These are phyloP conservation scores for Adansonia grandidieri DNA, from an alignment of 441 rosid species.

Conservation along the genomic window DNA sequence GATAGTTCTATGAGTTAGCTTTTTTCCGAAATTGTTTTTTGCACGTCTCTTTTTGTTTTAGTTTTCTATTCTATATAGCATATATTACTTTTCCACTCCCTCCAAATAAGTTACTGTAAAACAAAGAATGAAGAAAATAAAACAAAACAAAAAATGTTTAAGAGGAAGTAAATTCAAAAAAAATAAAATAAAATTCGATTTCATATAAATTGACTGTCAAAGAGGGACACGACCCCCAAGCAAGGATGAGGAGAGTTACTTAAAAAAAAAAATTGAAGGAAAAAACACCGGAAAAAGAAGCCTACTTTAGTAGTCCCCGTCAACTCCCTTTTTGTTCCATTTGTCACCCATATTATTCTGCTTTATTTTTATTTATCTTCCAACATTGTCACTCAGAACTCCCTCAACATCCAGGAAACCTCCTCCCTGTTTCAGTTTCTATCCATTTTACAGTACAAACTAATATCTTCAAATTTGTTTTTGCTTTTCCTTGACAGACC, in stretches of 20 bases:
- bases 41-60: not conserved
- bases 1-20: too few species aligned
- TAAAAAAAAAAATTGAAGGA: not conserved
- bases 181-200: not conserved
- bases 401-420: slow-evolving; percentile 16
- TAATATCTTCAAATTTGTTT: not conserved
- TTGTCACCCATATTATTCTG: slow-evolving; percentile 26
- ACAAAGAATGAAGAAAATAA: too few species aligned
- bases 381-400: slow-evolving; percentile 28
- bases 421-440: not conserved
- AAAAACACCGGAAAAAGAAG: not conserved
- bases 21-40: not conserved
- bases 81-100: not conserved
- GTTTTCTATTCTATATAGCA: not conserved
- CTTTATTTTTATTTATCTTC: not conserved
- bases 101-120: not conserved
- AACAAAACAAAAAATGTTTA: too few species aligned
- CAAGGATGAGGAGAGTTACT: too few species aligned
- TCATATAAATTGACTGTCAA: too few species aligned
- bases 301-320: not conserved
- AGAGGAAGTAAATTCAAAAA: not conserved
- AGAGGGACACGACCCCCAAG: too few species aligned
- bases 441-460: not conserved
- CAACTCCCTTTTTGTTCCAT: slow-evolving; percentile 21
- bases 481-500: slow-evolving; percentile 23